These are phyloP conservation scores for Pyrrhoderma noxium DNA, from an alignment of 1,284 basidiomycete genomes.

Conservation along the genomic window DNA sequence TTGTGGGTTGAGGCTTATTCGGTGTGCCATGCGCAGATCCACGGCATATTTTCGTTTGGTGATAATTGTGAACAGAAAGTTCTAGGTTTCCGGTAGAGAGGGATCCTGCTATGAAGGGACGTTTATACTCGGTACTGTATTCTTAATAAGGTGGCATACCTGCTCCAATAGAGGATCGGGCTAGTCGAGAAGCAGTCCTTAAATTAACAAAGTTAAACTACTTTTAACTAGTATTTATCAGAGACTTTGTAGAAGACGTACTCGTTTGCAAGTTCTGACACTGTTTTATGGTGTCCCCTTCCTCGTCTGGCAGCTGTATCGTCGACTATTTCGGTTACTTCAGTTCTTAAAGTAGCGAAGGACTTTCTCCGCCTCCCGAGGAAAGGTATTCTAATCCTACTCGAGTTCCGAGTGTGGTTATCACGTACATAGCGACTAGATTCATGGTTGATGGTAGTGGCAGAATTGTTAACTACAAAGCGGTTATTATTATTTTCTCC, in stretches of 20 bases:
- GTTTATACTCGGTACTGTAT: no score
- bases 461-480: constrained; percentile 8
- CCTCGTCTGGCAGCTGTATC: neutral
- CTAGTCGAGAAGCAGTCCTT: constrained; percentile 14
- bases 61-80: constrained; percentile 5
- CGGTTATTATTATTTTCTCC: neutral
- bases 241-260: no score
- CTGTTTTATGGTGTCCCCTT: constrained; percentile 12
- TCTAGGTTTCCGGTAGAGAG: constrained; percentile 10
- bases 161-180: constrained; percentile 5
- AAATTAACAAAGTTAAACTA: neutral
- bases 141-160: constrained; percentile 5
- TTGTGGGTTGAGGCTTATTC: neutral
- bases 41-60: constrained; percentile 1
- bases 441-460: constrained; percentile 8
- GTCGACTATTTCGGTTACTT: neutral
- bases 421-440: neutral
- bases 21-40: constrained; percentile 7
- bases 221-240: neutral
- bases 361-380: constrained; percentile 16
- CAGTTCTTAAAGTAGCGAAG: constrained; percentile 8
- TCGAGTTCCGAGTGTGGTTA: constrained; percentile 1
- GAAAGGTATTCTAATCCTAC: constrained; percentile 16
- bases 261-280: constrained; percentile 16
- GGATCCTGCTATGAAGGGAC: constrained; percentile 9